A percentile compares a stretch with the other conserved stretches of the same genome.
phyloP scores from a whole-genome alignment of 495 filamentous ascomycete species.

The Penicillium desertorum region DNA sequence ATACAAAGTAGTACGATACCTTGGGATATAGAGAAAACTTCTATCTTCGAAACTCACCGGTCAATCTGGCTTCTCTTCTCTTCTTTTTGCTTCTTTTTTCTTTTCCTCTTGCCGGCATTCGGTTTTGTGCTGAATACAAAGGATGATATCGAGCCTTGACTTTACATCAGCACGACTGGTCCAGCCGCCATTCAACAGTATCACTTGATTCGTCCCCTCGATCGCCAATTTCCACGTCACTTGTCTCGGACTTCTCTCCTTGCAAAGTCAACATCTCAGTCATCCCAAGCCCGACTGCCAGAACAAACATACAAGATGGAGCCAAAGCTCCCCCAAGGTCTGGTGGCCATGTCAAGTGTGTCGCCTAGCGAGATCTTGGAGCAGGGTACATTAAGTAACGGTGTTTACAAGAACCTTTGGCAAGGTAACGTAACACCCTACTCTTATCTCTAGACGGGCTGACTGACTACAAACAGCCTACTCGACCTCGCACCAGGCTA shows the following conservation, averaged over 20 bases:
- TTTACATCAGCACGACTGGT: not conserved
- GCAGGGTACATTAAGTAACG: conserved; percentile 30
- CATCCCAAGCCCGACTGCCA: not conserved
- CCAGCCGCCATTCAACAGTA: not conserved
- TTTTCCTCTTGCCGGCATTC: not conserved
- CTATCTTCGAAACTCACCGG: not conserved
- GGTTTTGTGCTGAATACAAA: conserved; percentile 1
- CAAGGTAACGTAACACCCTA: conserved; percentile 39
- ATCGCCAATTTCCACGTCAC: not conserved
- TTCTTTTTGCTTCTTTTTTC: not conserved
- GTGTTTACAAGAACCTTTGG: conserved; percentile 48
- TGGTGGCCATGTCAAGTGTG: conserved; percentile 41
- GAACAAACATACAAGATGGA: conserved; percentile 31
- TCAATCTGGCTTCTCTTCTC: not conserved
- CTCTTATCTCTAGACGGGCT: not conserved
- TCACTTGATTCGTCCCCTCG: not conserved
- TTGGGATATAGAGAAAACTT: not conserved
- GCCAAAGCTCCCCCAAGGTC: conserved; percentile 51
- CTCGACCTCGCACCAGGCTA: conserved; percentile 37
- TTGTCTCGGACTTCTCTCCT: not conserved
- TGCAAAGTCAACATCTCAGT: not conserved
- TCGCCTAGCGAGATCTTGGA: conserved; percentile 22
- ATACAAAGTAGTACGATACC: not conserved
- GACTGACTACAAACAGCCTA: conserved; percentile 38
- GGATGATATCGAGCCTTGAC: not conserved